A percentile compares a stretch with the other conserved stretches of the same genome.
phyloP scores from a whole-genome alignment of 805 yeast genomes.

The Candida tammaniensis region DNA sequence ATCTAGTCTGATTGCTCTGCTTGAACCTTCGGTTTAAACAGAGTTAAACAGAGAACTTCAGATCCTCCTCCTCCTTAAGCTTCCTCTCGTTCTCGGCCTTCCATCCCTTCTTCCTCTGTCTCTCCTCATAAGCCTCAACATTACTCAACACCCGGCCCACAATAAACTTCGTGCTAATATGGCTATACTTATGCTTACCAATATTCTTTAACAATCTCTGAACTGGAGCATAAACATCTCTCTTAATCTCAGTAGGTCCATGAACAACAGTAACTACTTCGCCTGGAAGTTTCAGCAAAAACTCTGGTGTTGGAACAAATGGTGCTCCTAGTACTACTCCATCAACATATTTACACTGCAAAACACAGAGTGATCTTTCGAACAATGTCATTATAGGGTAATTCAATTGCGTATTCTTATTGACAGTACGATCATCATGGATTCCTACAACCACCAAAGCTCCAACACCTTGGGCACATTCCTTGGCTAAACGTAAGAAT shows the following conservation, averaged over 20 bases:
- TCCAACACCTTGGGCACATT: slow-evolving; percentile 15
- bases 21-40: no score
- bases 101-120: slow-evolving; percentile 87
- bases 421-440: slow-evolving; percentile 56
- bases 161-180: slow-evolving; percentile 68
- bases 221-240: slow-evolving; percentile 34
- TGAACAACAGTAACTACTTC: slow-evolving; percentile 45
- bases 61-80: slow-evolving; percentile 21
- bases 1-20: no score
- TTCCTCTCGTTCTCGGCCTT: slow-evolving; percentile 50
- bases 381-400: slow-evolving; percentile 84
- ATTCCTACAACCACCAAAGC: slow-evolving; percentile 66
- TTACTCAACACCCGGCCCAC: slow-evolving; percentile 70
- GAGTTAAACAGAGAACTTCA: neutral
- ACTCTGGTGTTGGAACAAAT: slow-evolving; percentile 40
- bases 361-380: slow-evolving; percentile 82
- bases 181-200: slow-evolving; percentile 56
- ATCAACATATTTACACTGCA: slow-evolving; percentile 85
- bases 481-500: slow-evolving; percentile 51
- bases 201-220: slow-evolving; percentile 38
- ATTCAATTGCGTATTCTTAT: slow-evolving; percentile 55
- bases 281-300: slow-evolving; percentile 39
- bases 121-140: slow-evolving; percentile 71
- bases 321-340: slow-evolving; percentile 75
- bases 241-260: slow-evolving; percentile 51